phyloP scores from a whole-genome alignment of 257 asterid species.

The Anisodus tanguticus region DNA sequence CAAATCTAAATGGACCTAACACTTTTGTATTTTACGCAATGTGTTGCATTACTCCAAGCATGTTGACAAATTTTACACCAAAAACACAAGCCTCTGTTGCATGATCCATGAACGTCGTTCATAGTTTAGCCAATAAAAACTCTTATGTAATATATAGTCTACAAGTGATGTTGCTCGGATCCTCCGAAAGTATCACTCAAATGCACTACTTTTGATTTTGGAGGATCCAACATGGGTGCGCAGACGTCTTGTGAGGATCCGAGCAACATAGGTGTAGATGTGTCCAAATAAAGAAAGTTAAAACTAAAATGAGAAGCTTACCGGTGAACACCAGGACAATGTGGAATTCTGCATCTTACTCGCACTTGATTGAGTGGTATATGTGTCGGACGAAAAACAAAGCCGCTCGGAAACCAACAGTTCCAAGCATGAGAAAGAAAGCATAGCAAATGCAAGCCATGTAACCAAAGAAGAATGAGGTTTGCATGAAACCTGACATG shows the following conservation, averaged over 20 bases:
- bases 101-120: background rate
- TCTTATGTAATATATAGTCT: background rate
- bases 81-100: slow-evolving; percentile 12
- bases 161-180: background rate
- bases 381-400: slow-evolving; percentile 44
- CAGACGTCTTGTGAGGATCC: background rate
- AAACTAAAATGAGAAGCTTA: background rate
- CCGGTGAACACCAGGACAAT: background rate
- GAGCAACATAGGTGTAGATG: background rate
- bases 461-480: slow-evolving; percentile 45
- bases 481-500: slow-evolving; percentile 48
- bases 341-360: slow-evolving; percentile 33
- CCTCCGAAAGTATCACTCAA: background rate
- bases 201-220: background rate
- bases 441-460: slow-evolving; percentile 46
- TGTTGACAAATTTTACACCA: background rate
- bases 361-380: slow-evolving; percentile 44
- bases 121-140: background rate
- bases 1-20: background rate
- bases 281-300: background rate
- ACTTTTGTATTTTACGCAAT: background rate
- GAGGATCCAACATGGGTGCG: background rate
- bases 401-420: slow-evolving; percentile 46
- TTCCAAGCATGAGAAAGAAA: slow-evolving; percentile 46
- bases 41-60: slow-evolving; percentile 19